Evolutionary conservation across 495 filamentous ascomycete genomes (phyloP), one percentile per base, ranked within the genome.

Genomic region (Barbatosphaeria neglecta): DNA sequence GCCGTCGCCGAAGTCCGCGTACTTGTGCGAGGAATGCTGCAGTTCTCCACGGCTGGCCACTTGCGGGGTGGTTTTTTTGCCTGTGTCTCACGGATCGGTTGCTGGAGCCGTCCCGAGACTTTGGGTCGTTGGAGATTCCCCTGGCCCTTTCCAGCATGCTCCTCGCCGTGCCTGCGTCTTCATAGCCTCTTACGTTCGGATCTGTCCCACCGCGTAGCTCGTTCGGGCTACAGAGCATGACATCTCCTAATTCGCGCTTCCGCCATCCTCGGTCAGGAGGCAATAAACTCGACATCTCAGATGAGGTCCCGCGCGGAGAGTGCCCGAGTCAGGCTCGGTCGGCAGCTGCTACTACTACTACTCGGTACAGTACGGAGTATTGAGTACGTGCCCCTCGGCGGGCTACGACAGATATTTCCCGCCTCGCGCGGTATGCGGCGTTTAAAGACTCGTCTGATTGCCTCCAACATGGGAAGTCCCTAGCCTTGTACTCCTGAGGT

Each of bases 341-440:
- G 16, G 31, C 31, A 35, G 5, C 31, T 35, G 6, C 9, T 31
- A 31, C 27, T 31, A 31, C 15, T 31, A 31, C 27, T 13, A 31
- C 27, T 2, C 9, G 7, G 27, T n/a, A n/a, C n/a, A n/a, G n/a
- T n/a, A n/a, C n/a, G n/a, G n/a, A n/a, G n/a, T n/a, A n/a, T n/a
- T n/a, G n/a, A n/a, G n/a, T n/a, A n/a, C n/a, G 17, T 22, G 24
- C 24, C 10, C 19, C 10, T 46, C 11, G 20, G 33, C n/a, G 16
- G 17, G 6, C 41, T n/a, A 13, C 7, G 7, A 17, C n/a, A 6
- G 3, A 41, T n/a, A 47, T 50, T 54, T 54, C 42, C 51, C 48
- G 48, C 22, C 42, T 48, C 41, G 47, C 52, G 44, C 52, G 38
- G 37, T 44, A 53, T 39, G 50, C 50, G 50, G 46, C 19, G 37